Evolutionary conservation across 2,329 filamentous ascomycete genomes (phyloP), one percentile per base, ranked within the genome.

Genomic region (Diplodia seriata): DNA sequence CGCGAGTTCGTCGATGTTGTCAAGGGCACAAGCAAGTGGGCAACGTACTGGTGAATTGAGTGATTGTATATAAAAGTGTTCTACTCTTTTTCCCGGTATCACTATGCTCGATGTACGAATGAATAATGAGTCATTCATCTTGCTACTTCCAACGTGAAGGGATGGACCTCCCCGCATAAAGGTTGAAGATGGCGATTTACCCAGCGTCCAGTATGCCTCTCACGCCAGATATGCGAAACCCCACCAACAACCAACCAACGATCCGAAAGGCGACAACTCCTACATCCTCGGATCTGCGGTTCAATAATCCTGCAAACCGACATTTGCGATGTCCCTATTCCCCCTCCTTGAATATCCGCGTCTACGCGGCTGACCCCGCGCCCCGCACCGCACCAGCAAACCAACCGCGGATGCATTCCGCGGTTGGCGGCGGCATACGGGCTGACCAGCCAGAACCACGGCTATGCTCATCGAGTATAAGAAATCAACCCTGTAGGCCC

Each of bases 1-100:
- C 79, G 78, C 68, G 83, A 86, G 68, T 89, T 89, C 75, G 77
- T 86, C 4, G 81, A 83, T 40, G 83, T 88, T 1, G 76, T 89
- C 7, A 76, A 80, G 36, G 87, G 87, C 1, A 72, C 71, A 68
- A 83, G 82, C 70, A 76, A 76, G 72, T 84, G 77, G 74, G 83
- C 81, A 36, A 81, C 72, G 31, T 85, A 84, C 69, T 84, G 78
- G 77, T 68, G 47, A 59, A 38, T 9, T 9, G 2, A 15, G 3
- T 6, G 18, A 14, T 36, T 56, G 18, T 56, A 20, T 40, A 56
- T 33, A 26, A 38, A 40, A 0, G 26, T 23, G 29, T 9, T 15
- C 54, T 8, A 4, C n/a, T 3, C 12, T 2, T n/a, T 15, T 38
- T 5, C 2, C 11, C 8, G 18, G 3, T 12, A 31, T 8, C 36